Evolutionary conservation across 2,329 filamentous ascomycete species (phyloP).

Genomic region (Fusarium protoensiforme): DNA sequence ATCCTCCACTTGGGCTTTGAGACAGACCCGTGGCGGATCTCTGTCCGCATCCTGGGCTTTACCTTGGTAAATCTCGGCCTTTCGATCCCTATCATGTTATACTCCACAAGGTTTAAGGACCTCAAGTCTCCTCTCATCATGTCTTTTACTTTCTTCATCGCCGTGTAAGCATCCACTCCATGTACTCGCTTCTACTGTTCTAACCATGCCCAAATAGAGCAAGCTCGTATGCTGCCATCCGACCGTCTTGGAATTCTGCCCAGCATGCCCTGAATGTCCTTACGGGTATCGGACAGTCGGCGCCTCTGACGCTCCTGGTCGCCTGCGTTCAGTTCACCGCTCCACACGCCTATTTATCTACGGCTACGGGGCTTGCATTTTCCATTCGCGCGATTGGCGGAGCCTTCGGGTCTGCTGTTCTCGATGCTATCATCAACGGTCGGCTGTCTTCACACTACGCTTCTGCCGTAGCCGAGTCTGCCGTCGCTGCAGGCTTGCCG

Average conservation of each 20-base stretch:
- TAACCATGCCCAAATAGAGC: not conserved
- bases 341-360: constrained; percentile 1
- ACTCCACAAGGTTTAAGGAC: constrained; percentile 5
- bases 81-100: constrained; percentile 10
- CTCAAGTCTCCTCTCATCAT: constrained; percentile 11
- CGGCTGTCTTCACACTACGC: constrained; percentile 3
- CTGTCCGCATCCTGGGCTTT: constrained; percentile 7
- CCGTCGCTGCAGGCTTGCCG: not conserved
- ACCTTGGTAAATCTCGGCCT: constrained; percentile 7
- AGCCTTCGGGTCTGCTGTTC: constrained; percentile 7
- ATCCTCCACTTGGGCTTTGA: constrained; percentile 9
- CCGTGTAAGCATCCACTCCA: not conserved
- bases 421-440: constrained; percentile 10
- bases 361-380: constrained; percentile 4
- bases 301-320: constrained; percentile 2
- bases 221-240: constrained; percentile 8
- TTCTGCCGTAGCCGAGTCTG: not conserved
- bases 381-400: constrained; percentile 7
- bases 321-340: constrained; percentile 12
- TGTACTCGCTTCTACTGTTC: not conserved
- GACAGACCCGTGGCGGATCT: constrained; percentile 6
- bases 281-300: constrained; percentile 7
- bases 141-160: constrained; percentile 5
- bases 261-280: constrained; percentile 8
- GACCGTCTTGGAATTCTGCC: constrained; percentile 5